These are phyloP conservation scores for Rostrohypoxylon terebratum DNA, from an alignment of 495 filamentous ascomycete genomes.

Conservation along the genomic window DNA sequence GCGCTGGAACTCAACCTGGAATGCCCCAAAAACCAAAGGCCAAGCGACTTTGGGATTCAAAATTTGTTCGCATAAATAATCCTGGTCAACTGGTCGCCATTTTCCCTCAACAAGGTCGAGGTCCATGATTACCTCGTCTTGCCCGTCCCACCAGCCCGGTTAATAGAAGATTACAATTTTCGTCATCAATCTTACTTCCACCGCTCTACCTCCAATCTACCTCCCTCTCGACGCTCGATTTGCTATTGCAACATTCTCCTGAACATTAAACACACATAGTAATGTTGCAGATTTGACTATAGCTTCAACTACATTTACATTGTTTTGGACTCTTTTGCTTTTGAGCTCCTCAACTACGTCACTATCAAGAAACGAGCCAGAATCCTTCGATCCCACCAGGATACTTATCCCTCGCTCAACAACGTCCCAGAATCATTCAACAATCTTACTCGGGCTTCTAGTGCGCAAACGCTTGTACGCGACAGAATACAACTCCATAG, in stretches of 20 bases:
- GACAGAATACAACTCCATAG: neutral
- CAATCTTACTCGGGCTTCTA: neutral
- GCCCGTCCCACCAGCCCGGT: constrained; percentile 42
- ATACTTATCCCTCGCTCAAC: constrained; percentile 9
- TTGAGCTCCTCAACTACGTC: constrained; percentile 43
- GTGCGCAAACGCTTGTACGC: neutral
- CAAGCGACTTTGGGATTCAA: constrained; percentile 1
- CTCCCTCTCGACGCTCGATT: constrained; percentile 28
- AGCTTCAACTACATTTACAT: constrained; percentile 15
- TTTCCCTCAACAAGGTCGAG: constrained; percentile 38
- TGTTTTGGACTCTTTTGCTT: constrained; percentile 9
- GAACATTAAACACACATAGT: no score
- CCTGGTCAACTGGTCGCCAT: constrained; percentile 13
- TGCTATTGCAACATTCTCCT: constrained; percentile 10
- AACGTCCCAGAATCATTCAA: neutral
- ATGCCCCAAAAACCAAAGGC: constrained; percentile 2
- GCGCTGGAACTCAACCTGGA: neutral
- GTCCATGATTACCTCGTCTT: constrained; percentile 29
- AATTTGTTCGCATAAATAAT: constrained; percentile 28
- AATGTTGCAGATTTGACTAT: constrained; percentile 5
- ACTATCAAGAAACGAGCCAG: constrained; percentile 29
- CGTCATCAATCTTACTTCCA: constrained; percentile 40
- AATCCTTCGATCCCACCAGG: constrained; percentile 29
- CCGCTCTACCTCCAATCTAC: neutral
- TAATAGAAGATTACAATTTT: constrained; percentile 22